These are phyloP conservation scores for Helichrysum umbraculigerum DNA, from an alignment of 129 eudicot species.

Conservation along the genomic window DNA sequence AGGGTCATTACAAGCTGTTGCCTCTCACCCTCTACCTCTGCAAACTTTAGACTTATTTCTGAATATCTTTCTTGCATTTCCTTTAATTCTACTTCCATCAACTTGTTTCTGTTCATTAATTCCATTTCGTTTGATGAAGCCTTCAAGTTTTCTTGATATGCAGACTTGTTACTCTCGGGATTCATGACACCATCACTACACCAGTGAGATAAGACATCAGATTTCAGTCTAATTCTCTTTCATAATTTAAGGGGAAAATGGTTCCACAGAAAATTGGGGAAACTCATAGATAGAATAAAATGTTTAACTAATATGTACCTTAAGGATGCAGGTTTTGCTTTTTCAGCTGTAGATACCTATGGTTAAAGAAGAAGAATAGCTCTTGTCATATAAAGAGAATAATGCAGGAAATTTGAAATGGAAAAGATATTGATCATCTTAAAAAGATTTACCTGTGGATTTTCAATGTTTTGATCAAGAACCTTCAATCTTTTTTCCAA, in stretches of 20 bases:
- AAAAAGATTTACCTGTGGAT: conserved; percentile 32
- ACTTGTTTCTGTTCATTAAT: conserved; percentile 51
- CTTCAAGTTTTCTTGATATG: conserved; percentile 22
- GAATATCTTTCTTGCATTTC: conserved; percentile 97
- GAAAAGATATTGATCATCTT: background rate
- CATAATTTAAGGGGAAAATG: background rate
- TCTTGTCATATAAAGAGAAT: conserved; percentile 19
- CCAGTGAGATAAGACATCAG: conserved; percentile 21
- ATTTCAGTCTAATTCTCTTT: background rate
- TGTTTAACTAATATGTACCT: conserved; percentile 11
- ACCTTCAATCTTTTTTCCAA: conserved; percentile 51
- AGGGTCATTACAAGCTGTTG: conserved; percentile 83
- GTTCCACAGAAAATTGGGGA: background rate
- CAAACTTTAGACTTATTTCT: conserved; percentile 94
- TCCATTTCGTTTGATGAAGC: conserved; percentile 45
- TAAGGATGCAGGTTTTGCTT: conserved; percentile 6
- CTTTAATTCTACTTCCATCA: conserved; percentile 77
- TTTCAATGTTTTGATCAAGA: conserved; percentile 43
- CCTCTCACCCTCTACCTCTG: conserved; percentile 97
- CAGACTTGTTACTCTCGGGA: conserved; percentile 23
- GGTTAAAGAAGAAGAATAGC: conserved; percentile 18
- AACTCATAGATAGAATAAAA: background rate
- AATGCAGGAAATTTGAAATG: conserved; percentile 16
- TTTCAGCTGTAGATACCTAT: conserved; percentile 44
- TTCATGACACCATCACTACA: conserved; percentile 33